Percentiles rank a stretch among this genome's conserved stretches.
These are phyloP conservation scores for Trichophyton rubrum DNA, from an alignment of 2,329 filamentous ascomycete species.

Conservation along the genomic window DNA sequence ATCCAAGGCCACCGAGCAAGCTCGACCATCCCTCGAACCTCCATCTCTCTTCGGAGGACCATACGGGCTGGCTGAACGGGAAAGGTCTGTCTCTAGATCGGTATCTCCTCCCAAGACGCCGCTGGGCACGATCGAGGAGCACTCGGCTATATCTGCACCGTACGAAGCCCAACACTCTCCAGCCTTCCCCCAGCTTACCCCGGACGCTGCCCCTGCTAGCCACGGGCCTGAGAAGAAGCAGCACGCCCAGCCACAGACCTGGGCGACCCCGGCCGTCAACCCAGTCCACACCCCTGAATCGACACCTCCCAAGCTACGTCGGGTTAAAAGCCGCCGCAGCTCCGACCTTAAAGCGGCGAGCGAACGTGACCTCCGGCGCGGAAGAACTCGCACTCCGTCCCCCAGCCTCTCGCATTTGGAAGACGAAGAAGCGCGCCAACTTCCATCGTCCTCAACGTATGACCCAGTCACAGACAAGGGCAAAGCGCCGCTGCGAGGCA, in stretches of 20 bases:
- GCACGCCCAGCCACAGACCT: not conserved
- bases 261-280: not conserved
- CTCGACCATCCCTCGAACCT: slow-evolving; percentile 18
- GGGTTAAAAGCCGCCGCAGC: slow-evolving; percentile 55
- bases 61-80: slow-evolving; percentile 17
- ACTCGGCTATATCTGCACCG: slow-evolving; percentile 17
- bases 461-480: slow-evolving; percentile 77
- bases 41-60: slow-evolving; percentile 26
- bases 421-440: slow-evolving; percentile 25
- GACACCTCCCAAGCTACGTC: slow-evolving; percentile 34
- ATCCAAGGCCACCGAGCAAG: not conserved
- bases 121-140: slow-evolving; percentile 43
- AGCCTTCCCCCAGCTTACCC: slow-evolving; percentile 13
- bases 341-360: slow-evolving; percentile 62
- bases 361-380: slow-evolving; percentile 16
- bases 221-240: not conserved
- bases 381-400: slow-evolving; percentile 11
- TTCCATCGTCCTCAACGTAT: slow-evolving; percentile 23
- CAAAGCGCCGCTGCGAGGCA: slow-evolving; percentile 66
- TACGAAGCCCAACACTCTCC: not conserved
- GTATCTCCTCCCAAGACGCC: slow-evolving; percentile 29
- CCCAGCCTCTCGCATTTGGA: slow-evolving; percentile 12
- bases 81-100: slow-evolving; percentile 16
- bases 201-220: slow-evolving; percentile 32
- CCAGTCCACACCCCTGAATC: not conserved